Evolutionary conservation across 495 filamentous ascomycete species (phyloP), one percentile per base, ranked within the genome.

Genomic region (Penicillium pulvis): DNA sequence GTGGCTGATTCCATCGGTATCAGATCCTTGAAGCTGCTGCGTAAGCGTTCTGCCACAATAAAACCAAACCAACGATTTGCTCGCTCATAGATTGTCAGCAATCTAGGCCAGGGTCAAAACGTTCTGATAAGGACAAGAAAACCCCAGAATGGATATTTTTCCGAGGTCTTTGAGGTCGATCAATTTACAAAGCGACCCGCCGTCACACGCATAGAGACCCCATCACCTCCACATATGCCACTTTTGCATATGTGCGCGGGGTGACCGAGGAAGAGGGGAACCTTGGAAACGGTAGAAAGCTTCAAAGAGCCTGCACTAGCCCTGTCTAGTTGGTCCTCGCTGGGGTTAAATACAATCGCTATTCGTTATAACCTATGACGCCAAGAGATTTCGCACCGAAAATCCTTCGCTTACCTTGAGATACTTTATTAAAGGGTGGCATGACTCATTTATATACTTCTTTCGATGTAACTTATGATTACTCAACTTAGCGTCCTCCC

Each of bases 381-480:
- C 46, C 28, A 28, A 26, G 46, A 20, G 16, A 1, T 36, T 36
- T 36, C 12, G 10, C 1, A 1, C 0, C 10, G 10, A 12, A 36
- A 28, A 2, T 9, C 9, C 12, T 36, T 11, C 10, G 12, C 12
- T 11, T 36, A 14, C 33, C 33, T 36, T 4, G 9, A 36, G 10
- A 36, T 36, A 36, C 9, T 11, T 4, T 14, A 36, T 36, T 9
- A 12, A 1, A 36, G 33, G 3, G 12, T 36, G 19, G 20, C 20
- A 53, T 53, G 51, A 53, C 51, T 53, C 51, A 39, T 1, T 20
- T 33, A 51, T 51, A 51, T 36, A 20, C 51, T 53, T 47, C 10
- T 16, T 2, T 20, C 42, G 2, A 14, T 19, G 46, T n/a, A 48
- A 14, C 19, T 30, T 28, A 28, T 7, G 28, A 28, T 28, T 4